Conservation (phyloP, 1,284 basidiomycete genomes). For the Rhodofomes roseus region DNA sequence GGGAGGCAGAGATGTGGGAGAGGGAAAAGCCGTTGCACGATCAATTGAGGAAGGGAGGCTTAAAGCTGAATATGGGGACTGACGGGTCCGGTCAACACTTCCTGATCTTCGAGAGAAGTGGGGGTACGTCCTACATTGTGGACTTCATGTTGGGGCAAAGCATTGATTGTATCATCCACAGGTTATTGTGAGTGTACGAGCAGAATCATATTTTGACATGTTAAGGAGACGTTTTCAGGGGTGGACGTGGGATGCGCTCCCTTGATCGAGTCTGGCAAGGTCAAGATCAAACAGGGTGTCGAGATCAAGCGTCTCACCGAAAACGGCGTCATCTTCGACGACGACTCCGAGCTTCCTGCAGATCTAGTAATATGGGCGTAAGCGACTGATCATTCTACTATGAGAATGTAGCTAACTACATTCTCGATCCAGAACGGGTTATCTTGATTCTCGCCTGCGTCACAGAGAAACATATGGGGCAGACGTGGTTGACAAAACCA, state of each 20-base stretch:
- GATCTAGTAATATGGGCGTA: constrained; percentile 67
- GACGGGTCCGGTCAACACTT: constrained; percentile 51
- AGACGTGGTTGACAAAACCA: constrained; percentile 40
- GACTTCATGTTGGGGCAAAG: not conserved
- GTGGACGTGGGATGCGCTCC: constrained; percentile 39
- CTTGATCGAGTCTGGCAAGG: constrained; percentile 60
- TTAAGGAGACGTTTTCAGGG: constrained; percentile 13
- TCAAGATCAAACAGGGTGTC: constrained; percentile 67
- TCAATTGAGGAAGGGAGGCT: constrained; percentile 54
- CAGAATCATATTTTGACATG: constrained; percentile 3
- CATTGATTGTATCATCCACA: not conserved
- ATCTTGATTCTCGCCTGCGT: constrained; percentile 33
- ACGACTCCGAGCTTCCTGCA: constrained; percentile 57
- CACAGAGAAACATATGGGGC: constrained; percentile 44
- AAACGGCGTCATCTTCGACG: constrained; percentile 53
- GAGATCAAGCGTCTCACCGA: constrained; percentile 48
- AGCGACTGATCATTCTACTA: constrained; percentile 18
- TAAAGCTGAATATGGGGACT: constrained; percentile 51
- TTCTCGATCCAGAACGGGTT: constrained; percentile 28
- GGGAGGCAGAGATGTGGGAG: constrained; percentile 22
- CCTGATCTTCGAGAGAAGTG: constrained; percentile 33
- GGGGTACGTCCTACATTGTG: constrained; percentile 31
- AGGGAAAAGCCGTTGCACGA: constrained; percentile 45
- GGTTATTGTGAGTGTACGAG: not conserved
- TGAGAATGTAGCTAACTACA: constrained; percentile 15